These are phyloP conservation scores for Cucumis melo DNA, from an alignment of 306 rosid genomes.

Conservation along the genomic window DNA sequence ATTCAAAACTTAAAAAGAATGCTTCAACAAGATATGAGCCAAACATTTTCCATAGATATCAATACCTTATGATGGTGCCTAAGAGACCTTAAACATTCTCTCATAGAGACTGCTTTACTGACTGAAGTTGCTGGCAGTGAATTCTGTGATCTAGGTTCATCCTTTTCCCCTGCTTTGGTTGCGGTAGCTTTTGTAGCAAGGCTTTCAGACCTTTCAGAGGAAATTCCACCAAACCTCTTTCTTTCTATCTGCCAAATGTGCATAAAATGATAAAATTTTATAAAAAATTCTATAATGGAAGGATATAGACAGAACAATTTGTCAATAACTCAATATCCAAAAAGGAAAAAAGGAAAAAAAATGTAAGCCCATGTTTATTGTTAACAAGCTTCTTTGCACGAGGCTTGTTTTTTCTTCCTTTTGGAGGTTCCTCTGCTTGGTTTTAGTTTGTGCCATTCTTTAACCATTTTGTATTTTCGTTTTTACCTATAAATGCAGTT, in stretches of 20 bases:
- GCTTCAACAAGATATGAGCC: neutral
- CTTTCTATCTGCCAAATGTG: constrained; percentile 41
- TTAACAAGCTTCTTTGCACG: neutral
- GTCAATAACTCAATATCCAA: neutral
- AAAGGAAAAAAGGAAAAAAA: neutral
- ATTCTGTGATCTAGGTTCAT: constrained; percentile 39
- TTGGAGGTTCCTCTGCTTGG: neutral
- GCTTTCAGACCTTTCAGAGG: constrained; percentile 23
- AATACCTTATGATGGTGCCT: constrained; percentile 87
- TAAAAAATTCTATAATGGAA: too few relatives aligned
- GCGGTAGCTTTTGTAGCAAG: constrained; percentile 11
- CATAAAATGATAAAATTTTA: neutral
- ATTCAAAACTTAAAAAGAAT: neutral
- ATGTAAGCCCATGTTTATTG: neutral
- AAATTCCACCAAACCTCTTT: constrained; percentile 25
- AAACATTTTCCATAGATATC: neutral
- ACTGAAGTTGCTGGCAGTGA: constrained; percentile 68
- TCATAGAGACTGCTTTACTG: constrained; percentile 75
- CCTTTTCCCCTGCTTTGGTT: constrained; percentile 9
- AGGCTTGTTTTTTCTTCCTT: neutral
- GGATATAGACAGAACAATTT: too few relatives aligned
- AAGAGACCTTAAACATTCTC: constrained; percentile 87
- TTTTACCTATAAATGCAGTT: neutral
- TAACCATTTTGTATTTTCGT: neutral
- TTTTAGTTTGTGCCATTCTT: neutral